Percentiles rank a stretch among this genome's conserved stretches.
phyloP scores from a whole-genome alignment of 202 grass and related monocot genomes.

The Alloteropsis angusta region DNA sequence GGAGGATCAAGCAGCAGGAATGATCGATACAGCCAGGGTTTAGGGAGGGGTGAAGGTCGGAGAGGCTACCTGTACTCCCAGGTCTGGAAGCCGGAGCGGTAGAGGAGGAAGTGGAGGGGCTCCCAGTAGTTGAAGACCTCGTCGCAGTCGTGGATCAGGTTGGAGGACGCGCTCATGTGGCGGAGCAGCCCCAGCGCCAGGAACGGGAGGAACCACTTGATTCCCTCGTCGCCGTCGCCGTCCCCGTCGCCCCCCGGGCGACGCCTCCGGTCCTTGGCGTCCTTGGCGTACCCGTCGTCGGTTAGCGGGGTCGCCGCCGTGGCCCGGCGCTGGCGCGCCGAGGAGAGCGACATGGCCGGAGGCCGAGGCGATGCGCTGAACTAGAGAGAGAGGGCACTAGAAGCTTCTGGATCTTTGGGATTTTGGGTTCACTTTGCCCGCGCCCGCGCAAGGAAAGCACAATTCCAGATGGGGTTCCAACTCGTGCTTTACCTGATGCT shows the following conservation, averaged over 20 bases:
- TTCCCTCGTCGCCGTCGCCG: conserved; percentile 36
- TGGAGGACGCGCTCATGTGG: conserved; percentile 91
- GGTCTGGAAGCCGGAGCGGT: conserved; percentile 94
- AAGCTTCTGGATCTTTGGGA: conserved; percentile 25
- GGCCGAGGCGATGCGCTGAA: neutral
- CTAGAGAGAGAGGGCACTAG: neutral
- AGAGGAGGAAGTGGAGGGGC: conserved; percentile 92
- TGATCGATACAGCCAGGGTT: conserved; percentile 2
- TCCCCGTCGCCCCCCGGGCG: conserved; percentile 24
- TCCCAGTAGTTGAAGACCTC: conserved; percentile 99
- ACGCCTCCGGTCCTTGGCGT: conserved; percentile 44
- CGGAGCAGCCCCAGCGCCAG: conserved; percentile 67
- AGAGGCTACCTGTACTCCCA: conserved; percentile 87
- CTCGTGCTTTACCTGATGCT: neutral
- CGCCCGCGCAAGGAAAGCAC: neutral
- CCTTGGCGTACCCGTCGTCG: conserved; percentile 63
- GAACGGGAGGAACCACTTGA: conserved; percentile 81
- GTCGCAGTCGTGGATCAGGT: conserved; percentile 98
- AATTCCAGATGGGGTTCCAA: neutral
- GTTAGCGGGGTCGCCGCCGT: conserved; percentile 26
- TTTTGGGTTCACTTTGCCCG: neutral
- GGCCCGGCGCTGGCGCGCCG: conserved; percentile 57
- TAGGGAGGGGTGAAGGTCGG: neutral
- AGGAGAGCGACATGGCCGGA: conserved; percentile 56
- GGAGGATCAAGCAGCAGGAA: neutral